Conservation (phyloP, 176 grass and related monocot genomes). For the Phoenix dactylifera region DNA sequence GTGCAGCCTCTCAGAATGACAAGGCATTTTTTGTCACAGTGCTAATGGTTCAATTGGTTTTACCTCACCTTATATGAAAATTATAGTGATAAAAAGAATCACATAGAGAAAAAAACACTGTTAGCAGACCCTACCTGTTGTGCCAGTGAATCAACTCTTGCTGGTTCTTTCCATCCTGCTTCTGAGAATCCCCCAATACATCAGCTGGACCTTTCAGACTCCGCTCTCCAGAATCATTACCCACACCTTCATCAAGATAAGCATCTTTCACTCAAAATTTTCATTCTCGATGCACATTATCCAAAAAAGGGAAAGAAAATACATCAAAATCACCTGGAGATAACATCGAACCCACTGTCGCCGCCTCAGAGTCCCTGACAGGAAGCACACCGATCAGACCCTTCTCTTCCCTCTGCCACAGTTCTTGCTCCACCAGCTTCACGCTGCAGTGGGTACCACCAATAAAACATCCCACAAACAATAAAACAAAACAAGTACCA, state of each 20-base stretch:
- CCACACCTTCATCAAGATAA: conserved; percentile 22
- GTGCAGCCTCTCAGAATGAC: too few species aligned
- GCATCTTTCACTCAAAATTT: not conserved
- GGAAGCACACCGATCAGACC: conserved; percentile 96
- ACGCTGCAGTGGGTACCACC: conserved; percentile 42
- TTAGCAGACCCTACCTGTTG: conserved; percentile 41
- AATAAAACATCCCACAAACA: not conserved
- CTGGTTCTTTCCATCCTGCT: conserved; percentile 68
- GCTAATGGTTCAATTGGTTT: too few species aligned
- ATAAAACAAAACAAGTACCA: conserved; percentile 5
- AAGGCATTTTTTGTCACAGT: too few species aligned
- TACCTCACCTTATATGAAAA: too few species aligned
- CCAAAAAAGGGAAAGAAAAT: not conserved
- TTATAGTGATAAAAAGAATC: too few species aligned
- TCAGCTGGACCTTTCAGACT: conserved; percentile 31
- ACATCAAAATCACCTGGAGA: conserved; percentile 48
- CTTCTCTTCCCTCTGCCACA: conserved; percentile 94
- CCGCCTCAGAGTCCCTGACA: conserved; percentile 58
- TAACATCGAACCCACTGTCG: conserved; percentile 61
- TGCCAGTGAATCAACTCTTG: conserved; percentile 95
- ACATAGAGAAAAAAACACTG: not conserved
- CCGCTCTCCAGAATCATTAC: conserved; percentile 54
- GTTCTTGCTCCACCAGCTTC: conserved; percentile 94
- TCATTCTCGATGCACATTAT: not conserved
- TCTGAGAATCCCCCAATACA: conserved; percentile 43